Evolutionary conservation across 371 early-diverging fungal species (phyloP).

Genomic region (Mucor piriformis): DNA sequence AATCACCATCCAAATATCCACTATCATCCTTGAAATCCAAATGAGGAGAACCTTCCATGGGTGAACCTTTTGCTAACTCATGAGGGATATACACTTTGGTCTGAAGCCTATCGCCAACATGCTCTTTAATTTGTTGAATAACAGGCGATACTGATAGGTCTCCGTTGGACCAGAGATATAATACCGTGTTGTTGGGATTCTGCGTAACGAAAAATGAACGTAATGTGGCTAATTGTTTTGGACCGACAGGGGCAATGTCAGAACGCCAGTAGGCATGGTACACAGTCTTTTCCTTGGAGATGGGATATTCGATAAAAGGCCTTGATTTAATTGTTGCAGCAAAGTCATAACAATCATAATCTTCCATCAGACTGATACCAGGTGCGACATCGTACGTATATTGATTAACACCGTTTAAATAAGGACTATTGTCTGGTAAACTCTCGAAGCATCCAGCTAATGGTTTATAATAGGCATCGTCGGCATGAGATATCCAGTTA

Average conservation of each 20-base stretch:
- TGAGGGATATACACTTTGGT: slow-evolving; percentile 37
- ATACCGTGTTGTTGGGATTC: slow-evolving; percentile 32
- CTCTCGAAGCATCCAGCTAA: slow-evolving; percentile 49
- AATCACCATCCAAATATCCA: slow-evolving; percentile 58
- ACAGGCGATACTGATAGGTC: slow-evolving; percentile 40
- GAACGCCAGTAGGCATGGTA: slow-evolving; percentile 62
- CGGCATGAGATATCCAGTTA: slow-evolving; percentile 56
- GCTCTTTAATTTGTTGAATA: slow-evolving; percentile 37
- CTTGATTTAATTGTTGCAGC: slow-evolving; percentile 41
- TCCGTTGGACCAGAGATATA: slow-evolving; percentile 58
- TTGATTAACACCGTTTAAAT: slow-evolving; percentile 30
- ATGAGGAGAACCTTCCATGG: slow-evolving; percentile 51
- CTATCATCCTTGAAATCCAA: slow-evolving; percentile 45
- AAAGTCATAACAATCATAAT: slow-evolving; percentile 58
- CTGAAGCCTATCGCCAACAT: slow-evolving; percentile 44
- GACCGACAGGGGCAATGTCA: slow-evolving; percentile 49
- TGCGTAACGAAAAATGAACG: slow-evolving; percentile 59
- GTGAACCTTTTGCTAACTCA: slow-evolving; percentile 45
- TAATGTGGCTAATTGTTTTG: slow-evolving; percentile 48
- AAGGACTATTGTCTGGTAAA: slow-evolving; percentile 40
- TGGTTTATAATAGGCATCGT: slow-evolving; percentile 43
- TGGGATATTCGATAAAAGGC: slow-evolving; percentile 14
- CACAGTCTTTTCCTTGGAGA: slow-evolving; percentile 25
- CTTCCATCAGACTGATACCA: slow-evolving; percentile 47
- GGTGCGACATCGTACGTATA: slow-evolving; percentile 50